A percentile compares a stretch with the other conserved stretches of the same genome.
Conservation (phyloP, 805 yeast genomes). For the Suhomyces sp. region DNA sequence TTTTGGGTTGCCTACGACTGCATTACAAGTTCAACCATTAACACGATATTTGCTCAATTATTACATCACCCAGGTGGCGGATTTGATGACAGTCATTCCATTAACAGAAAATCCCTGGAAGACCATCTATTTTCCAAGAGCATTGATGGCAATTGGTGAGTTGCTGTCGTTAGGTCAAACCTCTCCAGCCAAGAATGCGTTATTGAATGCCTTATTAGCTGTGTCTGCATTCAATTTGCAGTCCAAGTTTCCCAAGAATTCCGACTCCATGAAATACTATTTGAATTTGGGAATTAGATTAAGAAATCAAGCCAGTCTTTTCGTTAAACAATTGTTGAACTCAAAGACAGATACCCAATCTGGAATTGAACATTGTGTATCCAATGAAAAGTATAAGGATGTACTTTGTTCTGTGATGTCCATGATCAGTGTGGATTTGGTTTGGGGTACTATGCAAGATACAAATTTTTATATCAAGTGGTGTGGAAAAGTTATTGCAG, state of each 20-base stretch:
- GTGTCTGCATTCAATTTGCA: constrained; percentile 80
- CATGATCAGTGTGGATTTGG: constrained; percentile 85
- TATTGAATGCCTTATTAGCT: constrained; percentile 75
- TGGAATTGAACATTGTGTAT: constrained; percentile 45
- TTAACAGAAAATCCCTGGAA: constrained; percentile 85
- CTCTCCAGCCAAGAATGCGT: constrained; percentile 71
- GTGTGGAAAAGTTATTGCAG: constrained; percentile 71
- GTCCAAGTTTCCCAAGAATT: constrained; percentile 64
- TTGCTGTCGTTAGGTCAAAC: constrained; percentile 71
- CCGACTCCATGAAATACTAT: constrained; percentile 66
- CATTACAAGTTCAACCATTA: constrained; percentile 64
- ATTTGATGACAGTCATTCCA: constrained; percentile 69
- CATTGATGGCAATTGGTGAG: constrained; percentile 80
- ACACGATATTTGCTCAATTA: constrained; percentile 71
- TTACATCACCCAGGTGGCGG: constrained; percentile 75
- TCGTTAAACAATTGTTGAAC: constrained; percentile 55
- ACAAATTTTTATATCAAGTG: constrained; percentile 73
- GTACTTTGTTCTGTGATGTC: constrained; percentile 79
- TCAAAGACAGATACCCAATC: constrained; percentile 30
- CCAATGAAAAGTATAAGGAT: constrained; percentile 74
- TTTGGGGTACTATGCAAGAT: constrained; percentile 89
- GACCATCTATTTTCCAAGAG: constrained; percentile 80
- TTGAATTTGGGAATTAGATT: constrained; percentile 70
- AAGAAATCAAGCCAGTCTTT: constrained; percentile 70
- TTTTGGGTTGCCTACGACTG: constrained; percentile 53